Evolutionary conservation across 2,329 filamentous ascomycete species (phyloP).

Genomic region (Neofusicoccum sp.): DNA sequence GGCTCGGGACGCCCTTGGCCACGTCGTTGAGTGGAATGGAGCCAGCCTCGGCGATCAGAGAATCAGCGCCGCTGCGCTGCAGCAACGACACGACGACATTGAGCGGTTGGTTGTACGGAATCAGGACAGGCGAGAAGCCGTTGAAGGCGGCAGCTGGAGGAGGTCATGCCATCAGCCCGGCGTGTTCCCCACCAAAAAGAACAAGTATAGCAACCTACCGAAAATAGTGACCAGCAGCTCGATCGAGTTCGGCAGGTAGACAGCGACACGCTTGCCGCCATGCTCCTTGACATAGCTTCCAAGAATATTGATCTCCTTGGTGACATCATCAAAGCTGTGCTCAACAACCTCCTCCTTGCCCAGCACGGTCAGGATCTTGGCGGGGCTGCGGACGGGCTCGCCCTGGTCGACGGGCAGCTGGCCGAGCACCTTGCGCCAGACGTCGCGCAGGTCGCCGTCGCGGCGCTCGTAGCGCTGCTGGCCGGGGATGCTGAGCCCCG

Average conservation of each 20-base stretch:
- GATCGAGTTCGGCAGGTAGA: slow-evolving; percentile 90
- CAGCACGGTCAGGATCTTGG: slow-evolving; percentile 74
- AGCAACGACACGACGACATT: slow-evolving; percentile 70
- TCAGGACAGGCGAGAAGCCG: slow-evolving; percentile 75
- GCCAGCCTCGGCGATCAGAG: slow-evolving; percentile 79
- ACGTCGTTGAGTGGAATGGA: slow-evolving; percentile 78
- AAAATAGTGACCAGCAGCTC: slow-evolving; percentile 83
- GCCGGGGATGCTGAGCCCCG: slow-evolving; percentile 16
- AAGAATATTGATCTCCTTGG: slow-evolving; percentile 82
- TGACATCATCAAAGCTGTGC: slow-evolving; percentile 68
- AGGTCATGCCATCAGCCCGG: not conserved
- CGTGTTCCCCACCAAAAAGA: not conserved
- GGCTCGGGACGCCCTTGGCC: slow-evolving; percentile 63
- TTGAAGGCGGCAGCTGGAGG: slow-evolving; percentile 80
- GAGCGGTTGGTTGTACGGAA: slow-evolving; percentile 77
- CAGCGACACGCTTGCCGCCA: slow-evolving; percentile 70
- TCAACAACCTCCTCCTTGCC: slow-evolving; percentile 74
- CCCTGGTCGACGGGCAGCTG: slow-evolving; percentile 65
- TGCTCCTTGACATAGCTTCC: slow-evolving; percentile 72
- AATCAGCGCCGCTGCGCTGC: slow-evolving; percentile 70
- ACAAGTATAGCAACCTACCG: slow-evolving; percentile 41
- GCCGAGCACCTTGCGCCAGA: slow-evolving; percentile 74
- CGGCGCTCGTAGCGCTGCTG: slow-evolving; percentile 68
- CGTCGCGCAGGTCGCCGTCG: slow-evolving; percentile 84
- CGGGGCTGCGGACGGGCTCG: slow-evolving; percentile 58